Evolutionary conservation across 371 early-diverging fungal genomes (phyloP).

Genomic region (Synchytrium microbalum): DNA sequence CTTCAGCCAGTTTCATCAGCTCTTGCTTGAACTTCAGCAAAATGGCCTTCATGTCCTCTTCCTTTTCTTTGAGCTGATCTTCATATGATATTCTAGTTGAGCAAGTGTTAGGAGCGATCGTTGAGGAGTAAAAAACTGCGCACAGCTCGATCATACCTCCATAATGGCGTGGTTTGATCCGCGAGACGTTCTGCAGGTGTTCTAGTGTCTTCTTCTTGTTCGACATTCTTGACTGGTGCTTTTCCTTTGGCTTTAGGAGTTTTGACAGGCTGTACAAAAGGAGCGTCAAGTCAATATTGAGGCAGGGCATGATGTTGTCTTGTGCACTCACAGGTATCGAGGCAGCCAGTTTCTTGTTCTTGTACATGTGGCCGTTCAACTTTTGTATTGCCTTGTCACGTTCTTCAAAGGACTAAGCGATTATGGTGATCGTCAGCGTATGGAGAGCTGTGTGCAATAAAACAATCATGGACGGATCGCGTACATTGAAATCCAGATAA

Average conservation of each 20-base stretch:
- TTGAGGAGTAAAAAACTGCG: constrained; percentile 1
- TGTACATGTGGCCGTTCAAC: constrained; percentile 31
- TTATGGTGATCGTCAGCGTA: not conserved
- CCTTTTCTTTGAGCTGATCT: constrained; percentile 33
- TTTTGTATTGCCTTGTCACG: constrained; percentile 30
- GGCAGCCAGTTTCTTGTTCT: constrained; percentile 24
- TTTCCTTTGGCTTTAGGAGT: constrained; percentile 3
- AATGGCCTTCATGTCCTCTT: constrained; percentile 12
- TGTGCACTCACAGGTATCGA: not conserved
- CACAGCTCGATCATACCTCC: constrained; percentile 39
- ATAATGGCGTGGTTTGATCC: constrained; percentile 67
- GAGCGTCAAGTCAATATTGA: constrained; percentile 26
- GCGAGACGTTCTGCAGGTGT: constrained; percentile 54
- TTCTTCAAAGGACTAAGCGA: constrained; percentile 35
- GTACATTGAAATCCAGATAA: constrained; percentile 36
- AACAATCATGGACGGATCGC: not conserved
- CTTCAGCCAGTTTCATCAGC: constrained; percentile 4
- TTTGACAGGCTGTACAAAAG: constrained; percentile 7
- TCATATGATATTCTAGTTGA: constrained; percentile 27
- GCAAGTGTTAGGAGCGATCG: not conserved
- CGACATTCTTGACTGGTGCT: not conserved
- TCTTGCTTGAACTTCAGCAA: constrained; percentile 19
- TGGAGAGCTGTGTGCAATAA: constrained; percentile 9
- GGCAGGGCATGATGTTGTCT: not conserved
- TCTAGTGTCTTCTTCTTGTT: constrained; percentile 26